A percentile compares a stretch with the other conserved stretches of the same genome.
These are phyloP conservation scores for Penicillium sp. DNA, from an alignment of 2,329 filamentous ascomycete species.

Conservation along the genomic window DNA sequence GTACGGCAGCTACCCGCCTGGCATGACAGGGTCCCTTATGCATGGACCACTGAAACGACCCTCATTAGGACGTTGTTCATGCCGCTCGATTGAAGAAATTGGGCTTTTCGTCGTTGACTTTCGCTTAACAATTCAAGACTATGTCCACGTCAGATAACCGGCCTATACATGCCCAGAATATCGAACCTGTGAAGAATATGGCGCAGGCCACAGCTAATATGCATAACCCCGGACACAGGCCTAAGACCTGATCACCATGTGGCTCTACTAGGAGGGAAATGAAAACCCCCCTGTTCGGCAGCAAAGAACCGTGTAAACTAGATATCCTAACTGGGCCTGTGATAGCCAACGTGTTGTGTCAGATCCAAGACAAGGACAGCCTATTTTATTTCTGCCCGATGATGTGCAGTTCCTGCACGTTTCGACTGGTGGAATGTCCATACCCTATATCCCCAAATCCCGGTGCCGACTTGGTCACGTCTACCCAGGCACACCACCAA, in stretches of 20 bases:
- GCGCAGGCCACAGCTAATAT: conserved; percentile 43
- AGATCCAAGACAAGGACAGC: conserved; percentile 63
- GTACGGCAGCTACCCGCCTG: conserved; percentile 42
- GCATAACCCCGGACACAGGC: conserved; percentile 79
- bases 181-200: conserved; percentile 57
- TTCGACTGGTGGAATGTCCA: conserved; percentile 55
- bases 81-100: not conserved
- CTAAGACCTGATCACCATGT: conserved; percentile 74
- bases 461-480: not conserved
- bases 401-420: conserved; percentile 70
- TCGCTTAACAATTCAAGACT: not conserved
- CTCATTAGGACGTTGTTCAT: conserved; percentile 63
- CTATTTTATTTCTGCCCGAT: conserved; percentile 73
- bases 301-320: not conserved
- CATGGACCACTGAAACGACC: not conserved
- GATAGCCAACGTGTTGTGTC: conserved; percentile 73
- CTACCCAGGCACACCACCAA: not conserved
- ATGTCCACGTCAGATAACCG: not conserved
- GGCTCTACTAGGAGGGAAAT: conserved; percentile 76
- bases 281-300: not conserved
- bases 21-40: conserved; percentile 9
- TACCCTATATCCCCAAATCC: not conserved
- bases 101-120: not conserved
- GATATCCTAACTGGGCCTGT: conserved; percentile 51
- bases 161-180: conserved; percentile 59